phyloP scores from a whole-genome alignment of 768 basidiomycete species.

The Boletus subparvulus region DNA sequence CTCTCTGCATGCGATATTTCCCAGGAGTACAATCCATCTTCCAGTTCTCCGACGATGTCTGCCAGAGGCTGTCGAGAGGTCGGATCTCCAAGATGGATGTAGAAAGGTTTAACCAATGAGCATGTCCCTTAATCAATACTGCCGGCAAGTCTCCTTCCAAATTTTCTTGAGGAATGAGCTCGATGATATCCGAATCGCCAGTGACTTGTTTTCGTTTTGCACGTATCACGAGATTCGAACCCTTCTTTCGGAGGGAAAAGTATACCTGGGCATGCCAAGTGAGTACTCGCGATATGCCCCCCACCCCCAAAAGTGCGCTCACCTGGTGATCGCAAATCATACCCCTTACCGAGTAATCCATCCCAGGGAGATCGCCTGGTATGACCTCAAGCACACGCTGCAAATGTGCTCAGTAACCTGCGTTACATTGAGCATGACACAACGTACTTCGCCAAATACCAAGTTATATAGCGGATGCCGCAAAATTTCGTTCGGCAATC shows the following conservation, averaged over 20 bases:
- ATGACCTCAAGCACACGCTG: constrained; percentile 23
- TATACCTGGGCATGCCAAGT: constrained; percentile 11
- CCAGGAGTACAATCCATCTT: constrained; percentile 11
- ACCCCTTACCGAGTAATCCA: constrained; percentile 26
- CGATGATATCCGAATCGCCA: neutral
- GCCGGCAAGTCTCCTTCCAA: constrained; percentile 27
- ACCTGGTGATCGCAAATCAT: constrained; percentile 20
- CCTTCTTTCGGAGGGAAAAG: constrained; percentile 15
- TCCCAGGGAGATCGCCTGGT: constrained; percentile 25
- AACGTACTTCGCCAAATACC: constrained; percentile 23
- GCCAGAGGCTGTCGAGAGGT: constrained; percentile 27
- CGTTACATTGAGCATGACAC: neutral
- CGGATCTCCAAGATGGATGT: constrained; percentile 27
- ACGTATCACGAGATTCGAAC: constrained; percentile 17
- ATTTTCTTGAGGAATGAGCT: constrained; percentile 27
- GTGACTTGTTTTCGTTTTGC: neutral
- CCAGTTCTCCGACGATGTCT: constrained; percentile 29
- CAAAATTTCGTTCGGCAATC: constrained; percentile 21
- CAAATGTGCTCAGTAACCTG: neutral
- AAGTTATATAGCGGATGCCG: constrained; percentile 19
- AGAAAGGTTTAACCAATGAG: constrained; percentile 34
- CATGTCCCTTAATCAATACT: constrained; percentile 20
- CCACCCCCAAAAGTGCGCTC: neutral
- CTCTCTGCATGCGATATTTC: constrained; percentile 7
- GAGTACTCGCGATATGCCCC: neutral